phyloP scores from a whole-genome alignment of 2,329 filamentous ascomycete species.

The Ophiocordyceps camponoti-floridani region DNA sequence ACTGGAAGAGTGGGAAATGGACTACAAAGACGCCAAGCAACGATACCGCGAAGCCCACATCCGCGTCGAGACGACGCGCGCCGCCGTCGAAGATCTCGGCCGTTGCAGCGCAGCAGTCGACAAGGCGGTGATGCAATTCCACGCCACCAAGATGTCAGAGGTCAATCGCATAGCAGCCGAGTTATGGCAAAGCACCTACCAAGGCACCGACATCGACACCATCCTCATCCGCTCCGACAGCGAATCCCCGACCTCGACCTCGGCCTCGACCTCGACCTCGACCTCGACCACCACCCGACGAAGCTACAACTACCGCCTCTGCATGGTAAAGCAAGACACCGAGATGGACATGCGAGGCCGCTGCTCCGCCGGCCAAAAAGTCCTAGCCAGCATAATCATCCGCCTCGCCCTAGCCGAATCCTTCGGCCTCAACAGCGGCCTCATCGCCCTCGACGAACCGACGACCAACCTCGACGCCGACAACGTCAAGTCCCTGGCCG shows the following conservation, averaged over 20 bases:
- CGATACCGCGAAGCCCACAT: slow-evolving; percentile 81
- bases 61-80: slow-evolving; percentile 79
- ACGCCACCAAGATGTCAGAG: slow-evolving; percentile 93
- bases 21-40: slow-evolving; percentile 66
- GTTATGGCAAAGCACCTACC: slow-evolving; percentile 93
- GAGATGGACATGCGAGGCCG: slow-evolving; percentile 99
- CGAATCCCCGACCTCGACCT: slow-evolving; percentile 35
- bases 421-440: slow-evolving; percentile 86
- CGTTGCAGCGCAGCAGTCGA: slow-evolving; percentile 74
- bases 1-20: slow-evolving; percentile 63
- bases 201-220: slow-evolving; percentile 91
- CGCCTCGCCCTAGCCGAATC: slow-evolving; percentile 89
- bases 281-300: slow-evolving; percentile 40
- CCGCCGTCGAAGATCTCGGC: slow-evolving; percentile 75
- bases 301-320: slow-evolving; percentile 91
- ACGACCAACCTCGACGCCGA: slow-evolving; percentile 92
- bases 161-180: slow-evolving; percentile 91
- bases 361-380: slow-evolving; percentile 91
- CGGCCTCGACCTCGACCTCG: neutral
- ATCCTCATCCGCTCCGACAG: slow-evolving; percentile 89
- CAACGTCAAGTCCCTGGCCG: slow-evolving; percentile 80
- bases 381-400: slow-evolving; percentile 93
- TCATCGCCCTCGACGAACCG: slow-evolving; percentile 93
- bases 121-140: slow-evolving; percentile 94
- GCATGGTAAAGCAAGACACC: slow-evolving; percentile 92